Conservation (phyloP, 257 asterid genomes). For the Salvia splendens region DNA sequence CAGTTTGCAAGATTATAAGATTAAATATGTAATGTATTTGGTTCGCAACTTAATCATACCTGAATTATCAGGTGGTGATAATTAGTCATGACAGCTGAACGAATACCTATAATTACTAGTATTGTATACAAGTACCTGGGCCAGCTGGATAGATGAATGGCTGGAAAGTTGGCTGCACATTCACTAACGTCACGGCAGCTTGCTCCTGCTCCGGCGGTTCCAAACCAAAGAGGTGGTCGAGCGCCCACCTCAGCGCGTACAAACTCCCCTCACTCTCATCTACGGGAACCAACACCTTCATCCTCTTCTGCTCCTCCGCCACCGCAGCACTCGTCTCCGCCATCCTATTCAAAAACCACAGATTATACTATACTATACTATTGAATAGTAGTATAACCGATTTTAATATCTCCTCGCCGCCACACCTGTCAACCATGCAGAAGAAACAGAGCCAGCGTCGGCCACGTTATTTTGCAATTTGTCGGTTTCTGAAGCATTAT, state of each 20-base stretch:
- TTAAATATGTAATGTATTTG: too few species aligned
- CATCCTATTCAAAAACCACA: not conserved
- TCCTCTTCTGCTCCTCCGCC: conserved; percentile 33
- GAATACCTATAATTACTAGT: too few species aligned
- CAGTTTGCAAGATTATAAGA: too few species aligned
- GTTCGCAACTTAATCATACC: too few species aligned
- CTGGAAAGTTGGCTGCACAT: conserved; percentile 53
- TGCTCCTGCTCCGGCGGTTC: conserved; percentile 29
- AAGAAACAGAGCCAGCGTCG: not conserved
- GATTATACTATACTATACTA: too few species aligned
- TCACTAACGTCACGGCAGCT: conserved; percentile 41
- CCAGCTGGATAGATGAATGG: conserved; percentile 66
- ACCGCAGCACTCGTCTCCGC: conserved; percentile 25
- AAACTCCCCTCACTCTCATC: conserved; percentile 70
- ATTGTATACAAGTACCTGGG: conserved; percentile 43
- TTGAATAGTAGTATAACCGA: too few species aligned
- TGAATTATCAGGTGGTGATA: too few species aligned
- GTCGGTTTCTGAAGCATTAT: conserved; percentile 1
- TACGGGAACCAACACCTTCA: conserved; percentile 59
- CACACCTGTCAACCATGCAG: conserved; percentile 44
- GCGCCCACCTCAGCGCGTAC: conserved; percentile 63
- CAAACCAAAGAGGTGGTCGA: conserved; percentile 39
- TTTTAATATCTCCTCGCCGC: not conserved
- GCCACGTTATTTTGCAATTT: conserved; percentile 24
- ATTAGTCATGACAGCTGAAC: too few species aligned